These are phyloP conservation scores for Microsporum ferrugineum DNA, from an alignment of 2,329 filamentous ascomycete species.

Conservation along the genomic window DNA sequence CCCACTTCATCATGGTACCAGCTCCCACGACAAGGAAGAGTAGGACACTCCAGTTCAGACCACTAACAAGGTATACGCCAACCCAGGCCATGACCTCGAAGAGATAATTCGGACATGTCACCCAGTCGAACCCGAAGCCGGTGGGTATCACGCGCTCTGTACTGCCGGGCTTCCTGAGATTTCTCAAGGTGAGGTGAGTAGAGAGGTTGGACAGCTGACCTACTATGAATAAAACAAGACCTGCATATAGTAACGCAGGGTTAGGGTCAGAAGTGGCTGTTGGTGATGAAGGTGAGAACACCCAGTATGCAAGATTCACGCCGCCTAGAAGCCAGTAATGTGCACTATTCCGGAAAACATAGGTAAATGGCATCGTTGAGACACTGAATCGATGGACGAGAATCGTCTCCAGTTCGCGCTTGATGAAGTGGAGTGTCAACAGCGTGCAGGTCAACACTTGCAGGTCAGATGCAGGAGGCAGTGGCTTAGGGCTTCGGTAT, in stretches of 20 bases:
- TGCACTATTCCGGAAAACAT: conserved; percentile 88
- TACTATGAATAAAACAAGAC: conserved; percentile 59
- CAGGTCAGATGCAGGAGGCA: conserved; percentile 45
- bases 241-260: conserved; percentile 50
- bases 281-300: conserved; percentile 65
- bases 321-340: conserved; percentile 90
- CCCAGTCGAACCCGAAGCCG: conserved; percentile 71
- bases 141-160: conserved; percentile 79
- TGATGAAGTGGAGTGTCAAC: conserved; percentile 74
- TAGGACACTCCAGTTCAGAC: conserved; percentile 60
- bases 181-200: conserved; percentile 67
- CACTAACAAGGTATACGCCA: conserved; percentile 66
- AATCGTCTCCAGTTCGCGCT: conserved; percentile 88
- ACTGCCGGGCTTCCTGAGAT: conserved; percentile 64
- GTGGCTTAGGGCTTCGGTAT: conserved; percentile 46
- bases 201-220: conserved; percentile 71
- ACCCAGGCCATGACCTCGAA: conserved; percentile 83
- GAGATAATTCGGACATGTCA: conserved; percentile 96
- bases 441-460: conserved; percentile 66
- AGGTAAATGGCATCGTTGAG: conserved; percentile 80
- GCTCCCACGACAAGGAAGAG: conserved; percentile 65
- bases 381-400: conserved; percentile 92
- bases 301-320: conserved; percentile 67
- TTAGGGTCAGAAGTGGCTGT: conserved; percentile 46
- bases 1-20: conserved; percentile 77